Base-by-base conservation (phyloP, 306 rosid genomes). In the Crataegus laevigata region DNA sequence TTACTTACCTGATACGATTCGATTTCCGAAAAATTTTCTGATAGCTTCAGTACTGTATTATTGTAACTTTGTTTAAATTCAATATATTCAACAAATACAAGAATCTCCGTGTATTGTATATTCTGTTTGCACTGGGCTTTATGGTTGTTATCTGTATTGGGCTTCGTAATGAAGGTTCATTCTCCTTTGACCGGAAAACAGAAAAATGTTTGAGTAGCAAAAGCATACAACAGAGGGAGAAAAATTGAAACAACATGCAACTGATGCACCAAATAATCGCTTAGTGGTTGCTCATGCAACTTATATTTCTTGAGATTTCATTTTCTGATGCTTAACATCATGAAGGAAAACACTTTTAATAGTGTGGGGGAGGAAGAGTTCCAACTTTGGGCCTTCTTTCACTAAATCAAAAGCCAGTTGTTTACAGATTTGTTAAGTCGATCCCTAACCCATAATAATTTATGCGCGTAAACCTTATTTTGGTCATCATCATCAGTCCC, bases 11-110 rank as follows among this genome's bases (percentile, higher is more conserved):
- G 59, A 75, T 75, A 24, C 11, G 69, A 63, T 25, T 34, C 8
- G 38, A 34, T 34, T 34, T 28, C 13, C 18, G 61, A 40, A 76
- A 77, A 61, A 74, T 69, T 61, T 66, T 47, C 68, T 38, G 34
- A 66, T 68, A n/a, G 60, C 51, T 69, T 60, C 62, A 71, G 61
- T 65, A 64, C 76, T 73, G 32, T 77, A 38, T 60, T 83, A 6
- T 15, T 34, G 50, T 22, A 34, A 57, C 3, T 1, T 11, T 72
- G 55, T 38, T 57, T 24, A 24, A 50, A 17, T 28, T 28, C 36
- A 61, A 15, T 61, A 11, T 29, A 0, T 61, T 15, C 17, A 4
- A 32, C 3, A 4, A 9, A 17, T 12, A 29, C 3, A 40, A 62
- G 67, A 64, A 32, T 9, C 40, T 8, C 67, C 67, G 7, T 61